A percentile compares a stretch with the other conserved stretches of the same genome.
Conservation (phyloP, 176 grass and related monocot genomes). For the Oryza australiensis region DNA sequence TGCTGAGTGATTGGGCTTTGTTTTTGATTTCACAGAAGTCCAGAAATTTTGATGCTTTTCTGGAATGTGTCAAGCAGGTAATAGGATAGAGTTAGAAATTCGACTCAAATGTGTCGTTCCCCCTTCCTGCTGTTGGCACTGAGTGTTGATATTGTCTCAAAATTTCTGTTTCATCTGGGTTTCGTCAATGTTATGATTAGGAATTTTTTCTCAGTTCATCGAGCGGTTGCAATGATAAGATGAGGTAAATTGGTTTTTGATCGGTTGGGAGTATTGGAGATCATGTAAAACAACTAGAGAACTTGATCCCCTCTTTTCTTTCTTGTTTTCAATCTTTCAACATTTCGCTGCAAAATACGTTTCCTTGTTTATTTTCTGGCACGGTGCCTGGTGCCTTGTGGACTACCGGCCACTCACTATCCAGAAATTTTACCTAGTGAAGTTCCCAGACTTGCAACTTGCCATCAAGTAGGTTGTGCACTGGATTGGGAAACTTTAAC, state of each 20-base stretch:
- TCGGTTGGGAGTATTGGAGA: not conserved
- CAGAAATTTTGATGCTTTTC: constrained; percentile 59
- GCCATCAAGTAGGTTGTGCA: too few relatives aligned
- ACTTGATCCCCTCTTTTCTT: not conserved
- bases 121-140: constrained; percentile 31
- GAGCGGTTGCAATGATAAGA: constrained; percentile 1
- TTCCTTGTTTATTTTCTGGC: too few relatives aligned
- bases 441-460: too few relatives aligned
- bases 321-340: not conserved
- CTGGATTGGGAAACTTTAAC: too few relatives aligned
- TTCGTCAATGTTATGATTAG: constrained; percentile 19
- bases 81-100: constrained; percentile 44
- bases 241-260: constrained; percentile 9
- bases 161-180: not conserved
- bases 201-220: constrained; percentile 20
- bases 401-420: too few relatives aligned
- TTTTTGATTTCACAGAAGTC: constrained; percentile 26
- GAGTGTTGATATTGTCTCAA: constrained; percentile 31
- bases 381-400: too few relatives aligned
- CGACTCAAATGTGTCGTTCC: constrained; percentile 17
- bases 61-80: constrained; percentile 37
- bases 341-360: too few relatives aligned
- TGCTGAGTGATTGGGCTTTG: constrained; percentile 36
- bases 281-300: not conserved
- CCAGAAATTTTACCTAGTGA: too few relatives aligned